Conservation (phyloP, 441 rosid genomes). For the Pelargonium cotyledonis region DNA sequence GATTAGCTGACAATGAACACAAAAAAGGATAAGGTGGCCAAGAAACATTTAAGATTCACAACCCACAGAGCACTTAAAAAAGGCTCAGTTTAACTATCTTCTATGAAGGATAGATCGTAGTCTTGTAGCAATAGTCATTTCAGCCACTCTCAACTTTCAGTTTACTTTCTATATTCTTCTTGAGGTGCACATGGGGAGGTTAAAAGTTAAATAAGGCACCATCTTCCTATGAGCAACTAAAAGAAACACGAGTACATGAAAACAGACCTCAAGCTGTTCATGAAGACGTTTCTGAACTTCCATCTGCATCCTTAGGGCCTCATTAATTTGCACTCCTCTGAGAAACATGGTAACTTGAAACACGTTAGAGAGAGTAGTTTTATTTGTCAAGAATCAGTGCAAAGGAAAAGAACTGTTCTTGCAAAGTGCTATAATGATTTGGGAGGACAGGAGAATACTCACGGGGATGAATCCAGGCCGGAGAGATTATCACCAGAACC, state of each 20-base stretch:
- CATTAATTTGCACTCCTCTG: constrained; percentile 24
- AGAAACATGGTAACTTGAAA: neutral
- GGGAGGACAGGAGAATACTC: neutral
- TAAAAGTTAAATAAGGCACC: neutral
- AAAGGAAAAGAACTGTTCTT: neutral
- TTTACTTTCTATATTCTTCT: neutral
- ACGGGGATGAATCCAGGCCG: constrained; percentile 13
- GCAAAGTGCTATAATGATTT: neutral
- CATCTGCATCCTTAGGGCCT: constrained; percentile 25
- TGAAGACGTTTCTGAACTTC: constrained; percentile 29
- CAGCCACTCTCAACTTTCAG: neutral
- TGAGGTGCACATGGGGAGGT: neutral
- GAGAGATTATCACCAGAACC: constrained; percentile 13
- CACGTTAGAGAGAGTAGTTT: neutral
- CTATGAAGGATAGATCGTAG: neutral
- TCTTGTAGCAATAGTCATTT: neutral
- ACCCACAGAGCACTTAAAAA: too few species aligned
- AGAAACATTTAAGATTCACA: neutral
- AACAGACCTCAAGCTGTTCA: constrained; percentile 25
- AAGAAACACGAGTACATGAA: neutral
- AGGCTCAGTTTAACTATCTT: neutral
- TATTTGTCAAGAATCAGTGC: neutral
- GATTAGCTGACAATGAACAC: neutral
- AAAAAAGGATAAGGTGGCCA: neutral
- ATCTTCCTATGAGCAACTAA: neutral